Percentiles rank a stretch among this genome's conserved stretches.
Conservation (phyloP, 768 basidiomycete species). For the Suillus plorans region DNA sequence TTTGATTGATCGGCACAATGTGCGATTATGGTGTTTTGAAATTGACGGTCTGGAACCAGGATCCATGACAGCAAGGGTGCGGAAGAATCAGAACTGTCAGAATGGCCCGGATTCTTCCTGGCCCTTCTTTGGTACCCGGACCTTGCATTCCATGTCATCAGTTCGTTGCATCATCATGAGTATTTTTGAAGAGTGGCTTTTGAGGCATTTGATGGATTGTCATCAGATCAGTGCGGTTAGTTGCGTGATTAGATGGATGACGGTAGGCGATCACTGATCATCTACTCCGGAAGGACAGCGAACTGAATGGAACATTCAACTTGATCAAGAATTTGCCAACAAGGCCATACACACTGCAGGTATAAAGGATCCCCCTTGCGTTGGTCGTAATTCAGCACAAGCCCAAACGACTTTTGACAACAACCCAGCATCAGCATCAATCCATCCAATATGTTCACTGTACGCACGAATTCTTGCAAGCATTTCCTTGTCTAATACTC, state of each 20-base stretch:
- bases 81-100: not conserved
- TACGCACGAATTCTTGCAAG: not conserved
- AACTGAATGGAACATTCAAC: not conserved
- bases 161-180: not conserved
- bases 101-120: not conserved
- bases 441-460: not conserved
- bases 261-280: not conserved
- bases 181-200: not conserved
- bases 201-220: not conserved
- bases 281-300: not conserved
- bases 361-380: not conserved
- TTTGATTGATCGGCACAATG: not conserved
- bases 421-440: not conserved
- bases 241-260: not conserved
- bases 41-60: not conserved
- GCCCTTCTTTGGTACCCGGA: not conserved
- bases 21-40: not conserved
- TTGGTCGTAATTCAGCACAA: not conserved
- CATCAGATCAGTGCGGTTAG: not conserved
- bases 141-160: not conserved
- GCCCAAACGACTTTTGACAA: not conserved
- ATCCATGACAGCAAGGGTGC: not conserved
- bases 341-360: not conserved
- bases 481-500: not conserved
- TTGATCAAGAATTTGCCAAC: not conserved